Evolutionary conservation across 345 rosid species (phyloP).

Genomic region (Salix arbutifolia): DNA sequence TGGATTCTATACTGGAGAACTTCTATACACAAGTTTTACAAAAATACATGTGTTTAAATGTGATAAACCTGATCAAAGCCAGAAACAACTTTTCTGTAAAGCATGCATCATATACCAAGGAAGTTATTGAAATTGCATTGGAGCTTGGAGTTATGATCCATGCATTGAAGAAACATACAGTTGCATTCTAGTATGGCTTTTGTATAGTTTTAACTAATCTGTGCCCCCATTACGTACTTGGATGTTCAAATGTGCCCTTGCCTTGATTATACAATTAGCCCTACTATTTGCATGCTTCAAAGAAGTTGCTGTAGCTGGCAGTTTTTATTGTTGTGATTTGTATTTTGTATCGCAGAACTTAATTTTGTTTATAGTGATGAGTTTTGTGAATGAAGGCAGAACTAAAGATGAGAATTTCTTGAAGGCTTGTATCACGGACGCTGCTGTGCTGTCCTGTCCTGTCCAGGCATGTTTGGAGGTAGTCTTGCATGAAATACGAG

Average conservation of each 20-base stretch:
- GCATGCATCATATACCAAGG: neutral
- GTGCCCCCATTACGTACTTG: neutral
- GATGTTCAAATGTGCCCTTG: neutral
- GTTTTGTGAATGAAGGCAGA: slow-evolving; percentile 3
- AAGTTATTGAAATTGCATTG: neutral
- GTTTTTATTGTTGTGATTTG: neutral
- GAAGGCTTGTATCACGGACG: neutral
- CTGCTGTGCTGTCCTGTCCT: neutral
- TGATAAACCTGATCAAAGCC: neutral
- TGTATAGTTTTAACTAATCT: neutral
- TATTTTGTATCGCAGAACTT: neutral
- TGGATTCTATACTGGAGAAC: neutral
- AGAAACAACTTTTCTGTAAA: neutral
- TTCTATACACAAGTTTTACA: neutral
- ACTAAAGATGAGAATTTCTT: neutral
- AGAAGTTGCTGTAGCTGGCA: slow-evolving; percentile 7
- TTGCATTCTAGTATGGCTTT: too few species aligned
- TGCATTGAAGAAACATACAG: neutral
- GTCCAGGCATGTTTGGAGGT: neutral
- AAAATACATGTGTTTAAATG: neutral
- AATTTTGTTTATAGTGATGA: neutral
- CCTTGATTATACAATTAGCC: neutral
- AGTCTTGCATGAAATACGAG: neutral
- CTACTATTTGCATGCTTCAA: slow-evolving; percentile 3
- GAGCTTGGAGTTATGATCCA: neutral